phyloP scores from a whole-genome alignment of 2,329 filamentous ascomycete species.

The Waltergamsia citrina region DNA sequence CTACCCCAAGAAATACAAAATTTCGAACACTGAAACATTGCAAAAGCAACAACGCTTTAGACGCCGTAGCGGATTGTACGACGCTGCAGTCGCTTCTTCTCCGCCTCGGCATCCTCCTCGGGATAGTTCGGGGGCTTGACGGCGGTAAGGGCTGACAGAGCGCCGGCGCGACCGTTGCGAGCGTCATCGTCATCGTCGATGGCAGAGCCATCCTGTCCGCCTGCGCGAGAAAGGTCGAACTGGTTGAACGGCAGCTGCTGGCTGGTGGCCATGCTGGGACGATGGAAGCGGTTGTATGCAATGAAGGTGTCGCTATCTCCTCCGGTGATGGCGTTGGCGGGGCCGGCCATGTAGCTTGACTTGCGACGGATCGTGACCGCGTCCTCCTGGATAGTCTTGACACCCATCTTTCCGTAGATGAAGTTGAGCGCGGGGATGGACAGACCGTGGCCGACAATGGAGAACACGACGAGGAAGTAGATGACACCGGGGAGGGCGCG shows the following conservation, averaged over 20 bases:
- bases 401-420: conserved; percentile 25
- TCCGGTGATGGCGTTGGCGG: conserved; percentile 26
- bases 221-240: too few relatives aligned
- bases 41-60: not conserved
- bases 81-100: conserved; percentile 5
- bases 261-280: conserved; percentile 14
- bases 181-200: too few relatives aligned
- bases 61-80: conserved; percentile 4
- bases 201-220: too few relatives aligned
- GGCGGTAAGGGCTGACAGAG: too few relatives aligned
- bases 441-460: conserved; percentile 34
- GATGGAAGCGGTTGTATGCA: conserved; percentile 38
- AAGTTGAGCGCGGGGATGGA: conserved; percentile 30
- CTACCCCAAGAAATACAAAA: not conserved
- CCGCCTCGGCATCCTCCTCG: conserved; percentile 3
- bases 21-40: not conserved
- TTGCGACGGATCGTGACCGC: conserved; percentile 26
- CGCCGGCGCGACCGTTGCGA: too few relatives aligned
- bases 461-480: conserved; percentile 18
- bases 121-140: conserved; percentile 4
- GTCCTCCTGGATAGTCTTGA: conserved; percentile 32
- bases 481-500: conserved; percentile 27
- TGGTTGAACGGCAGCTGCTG: too few relatives aligned
- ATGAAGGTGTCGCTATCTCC: conserved; percentile 28
- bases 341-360: conserved; percentile 20